Conservation (phyloP, 2,329 filamentous ascomycete genomes). For the Colletotrichum sp. region DNA sequence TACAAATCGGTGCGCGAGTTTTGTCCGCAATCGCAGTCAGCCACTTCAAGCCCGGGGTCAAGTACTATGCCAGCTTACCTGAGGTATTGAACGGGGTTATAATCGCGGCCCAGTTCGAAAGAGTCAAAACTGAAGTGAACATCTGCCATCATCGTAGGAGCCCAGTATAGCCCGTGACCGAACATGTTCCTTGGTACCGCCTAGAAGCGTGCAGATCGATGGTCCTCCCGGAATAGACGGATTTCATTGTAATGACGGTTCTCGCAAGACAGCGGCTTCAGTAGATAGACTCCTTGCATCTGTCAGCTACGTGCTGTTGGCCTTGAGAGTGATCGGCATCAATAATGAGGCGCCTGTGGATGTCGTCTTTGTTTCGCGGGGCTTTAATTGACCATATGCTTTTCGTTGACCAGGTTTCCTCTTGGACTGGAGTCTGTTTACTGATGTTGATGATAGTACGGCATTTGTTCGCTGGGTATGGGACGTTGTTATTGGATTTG, state of each 20-base stretch:
- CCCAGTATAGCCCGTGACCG: neutral
- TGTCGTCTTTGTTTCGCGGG: neutral
- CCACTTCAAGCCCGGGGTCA: neutral
- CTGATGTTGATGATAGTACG: neutral
- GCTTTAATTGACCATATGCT: neutral
- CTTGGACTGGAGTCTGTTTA: rapidly evolving
- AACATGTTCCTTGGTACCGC: neutral
- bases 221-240: neutral
- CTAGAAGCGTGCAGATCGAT: neutral
- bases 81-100: neutral
- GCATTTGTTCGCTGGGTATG: neutral
- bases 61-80: neutral
- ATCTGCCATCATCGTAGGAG: neutral
- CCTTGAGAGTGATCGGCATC: neutral
- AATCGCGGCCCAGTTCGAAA: neutral
- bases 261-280: neutral
- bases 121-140: neutral
- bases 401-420: neutral
- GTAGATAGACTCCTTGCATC: neutral
- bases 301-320: neutral
- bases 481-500: neutral
- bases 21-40: neutral
- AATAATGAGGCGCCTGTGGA: neutral
- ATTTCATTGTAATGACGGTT: neutral
- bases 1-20: neutral